These are phyloP conservation scores for Zymoseptoria ardabiliae DNA, from an alignment of 2,329 filamentous ascomycete species.

Conservation along the genomic window DNA sequence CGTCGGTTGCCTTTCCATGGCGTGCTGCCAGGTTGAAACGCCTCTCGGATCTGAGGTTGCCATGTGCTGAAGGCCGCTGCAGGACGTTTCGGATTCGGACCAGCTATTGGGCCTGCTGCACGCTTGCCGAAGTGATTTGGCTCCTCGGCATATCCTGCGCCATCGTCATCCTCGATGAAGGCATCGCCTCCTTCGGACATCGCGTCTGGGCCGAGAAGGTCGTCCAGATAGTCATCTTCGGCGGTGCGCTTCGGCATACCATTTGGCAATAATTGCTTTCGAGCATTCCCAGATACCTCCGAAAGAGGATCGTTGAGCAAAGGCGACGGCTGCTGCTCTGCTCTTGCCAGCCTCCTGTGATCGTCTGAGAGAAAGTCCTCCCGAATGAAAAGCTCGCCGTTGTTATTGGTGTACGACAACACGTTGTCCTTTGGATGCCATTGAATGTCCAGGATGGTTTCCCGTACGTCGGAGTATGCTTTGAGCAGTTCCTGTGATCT, in stretches of 20 bases:
- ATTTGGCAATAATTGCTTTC: slow-evolving; percentile 42
- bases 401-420: slow-evolving; percentile 82
- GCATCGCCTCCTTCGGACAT: slow-evolving; percentile 60
- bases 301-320: slow-evolving; percentile 74
- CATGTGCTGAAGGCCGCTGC: slow-evolving; percentile 38
- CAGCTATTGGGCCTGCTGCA: slow-evolving; percentile 32
- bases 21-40: slow-evolving; percentile 91
- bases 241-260: slow-evolving; percentile 47
- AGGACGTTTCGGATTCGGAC: slow-evolving; percentile 46
- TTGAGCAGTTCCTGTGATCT: slow-evolving; percentile 77
- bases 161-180: slow-evolving; percentile 93
- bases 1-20: slow-evolving; percentile 92
- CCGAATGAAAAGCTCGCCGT: slow-evolving; percentile 90
- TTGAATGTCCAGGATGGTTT: slow-evolving; percentile 74
- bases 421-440: slow-evolving; percentile 92
- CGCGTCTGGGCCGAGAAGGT: slow-evolving; percentile 61
- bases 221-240: slow-evolving; percentile 66
- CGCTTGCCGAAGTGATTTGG: slow-evolving; percentile 59
- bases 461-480: slow-evolving; percentile 60
- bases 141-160: slow-evolving; percentile 72
- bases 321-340: slow-evolving; percentile 64
- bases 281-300: slow-evolving; percentile 60
- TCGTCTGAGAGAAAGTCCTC: slow-evolving; percentile 55
- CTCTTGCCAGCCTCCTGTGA: slow-evolving; percentile 42
- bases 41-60: slow-evolving; percentile 64